Base-by-base conservation (phyloP, 805 yeast species). In the Starmerella scarabaei region DNA sequence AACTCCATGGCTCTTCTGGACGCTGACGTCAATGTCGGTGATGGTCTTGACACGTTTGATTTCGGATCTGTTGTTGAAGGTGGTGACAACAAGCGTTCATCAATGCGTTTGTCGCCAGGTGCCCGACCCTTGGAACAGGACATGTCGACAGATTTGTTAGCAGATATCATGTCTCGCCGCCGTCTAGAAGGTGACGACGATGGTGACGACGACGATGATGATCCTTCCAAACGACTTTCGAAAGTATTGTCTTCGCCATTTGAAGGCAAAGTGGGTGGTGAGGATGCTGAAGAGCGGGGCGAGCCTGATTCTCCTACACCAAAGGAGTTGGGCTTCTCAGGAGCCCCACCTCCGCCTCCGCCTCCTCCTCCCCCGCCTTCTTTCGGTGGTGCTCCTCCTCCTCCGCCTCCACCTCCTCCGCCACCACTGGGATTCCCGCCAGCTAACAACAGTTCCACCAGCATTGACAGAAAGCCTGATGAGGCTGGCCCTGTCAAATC, bases 321-420 rank as follows among this genome's bases (percentile, higher is more conserved):
- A 15, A 52, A 4, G 54, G 33, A 15, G 16, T 6, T 51, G 11
- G 45, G 54, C 11, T 31, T 36, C 7, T 35, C 47, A 11, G 45
- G 28, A 3, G 34, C 36, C 12, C 30, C 40, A 3, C 36, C 43
- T 30, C 43, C 50, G 3, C 41, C 45, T 23, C 42, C 48, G 7
- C 59, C 49, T 3, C 47, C 50, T 14, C 47, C 54, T 17, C 62
- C 61, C 2, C 59, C 63, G 4, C 64, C 64, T 3, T 60, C 65
- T 4, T 4, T 27, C 3, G 36, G 23, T 2, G 41, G 35, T 8
- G 34, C 38, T 4, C 26, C 39, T 8, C 36, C 30, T 14, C 42
- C 46, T 7, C 51, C 60, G 12, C 58, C 60, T 2, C 57, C 57
- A 32, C 57, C 63, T 15, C 43, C 46, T n/a, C 44, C 49, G n/a